Base-by-base conservation (phyloP, 2,329 filamentous ascomycete species). In the Aspergillus floridensis region DNA sequence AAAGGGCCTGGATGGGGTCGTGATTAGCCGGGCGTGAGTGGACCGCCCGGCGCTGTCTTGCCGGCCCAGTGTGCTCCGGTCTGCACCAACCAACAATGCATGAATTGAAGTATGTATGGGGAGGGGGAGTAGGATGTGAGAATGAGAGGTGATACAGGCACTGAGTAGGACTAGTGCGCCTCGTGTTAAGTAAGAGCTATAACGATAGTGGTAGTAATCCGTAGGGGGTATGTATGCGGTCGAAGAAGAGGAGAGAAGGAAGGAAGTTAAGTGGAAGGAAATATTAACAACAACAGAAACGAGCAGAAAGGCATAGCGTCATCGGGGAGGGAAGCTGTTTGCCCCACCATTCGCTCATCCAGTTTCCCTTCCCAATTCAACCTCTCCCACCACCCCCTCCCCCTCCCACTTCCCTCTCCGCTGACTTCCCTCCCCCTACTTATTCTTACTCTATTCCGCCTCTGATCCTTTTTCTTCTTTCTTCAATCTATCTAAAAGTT, bases 391-490 rank as follows among this genome's bases (percentile, higher is more conserved):
- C 38, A 49, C 51, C 44, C 56, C 26, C 44, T 57, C 56, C 53
- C 35, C 50, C 49, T 48, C 52, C 24, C 46, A 19, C 52, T 56
- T 50, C 50, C 31, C 44, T 32, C 49, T n/a, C 26, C 49, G 31
- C 47, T 21, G 31, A 22, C 46, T 47, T 49, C 54, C 12, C 46
- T 47, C 46, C 54, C 12, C 26, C 46, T 53, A 51, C 50, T 61
- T 57, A 62, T 63, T 60, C 66, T 66, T 66, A 68, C 65, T 65
- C 63, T 59, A 56, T 63, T 55, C 46, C 53, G 10, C 65, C 59
- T 63, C 63, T 65, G 62, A 64, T 64, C 63, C 59, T 61, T 59
- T 59, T 62, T 57, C 59, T 57, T 61, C 49, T 35, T 56, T 59
- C 57, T n/a, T 56, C n/a, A 52, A 51, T 56, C 55, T 49, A 54